Evolutionary conservation across 257 asterid genomes (phyloP).

Genomic region (Nemophila menziesii): DNA sequence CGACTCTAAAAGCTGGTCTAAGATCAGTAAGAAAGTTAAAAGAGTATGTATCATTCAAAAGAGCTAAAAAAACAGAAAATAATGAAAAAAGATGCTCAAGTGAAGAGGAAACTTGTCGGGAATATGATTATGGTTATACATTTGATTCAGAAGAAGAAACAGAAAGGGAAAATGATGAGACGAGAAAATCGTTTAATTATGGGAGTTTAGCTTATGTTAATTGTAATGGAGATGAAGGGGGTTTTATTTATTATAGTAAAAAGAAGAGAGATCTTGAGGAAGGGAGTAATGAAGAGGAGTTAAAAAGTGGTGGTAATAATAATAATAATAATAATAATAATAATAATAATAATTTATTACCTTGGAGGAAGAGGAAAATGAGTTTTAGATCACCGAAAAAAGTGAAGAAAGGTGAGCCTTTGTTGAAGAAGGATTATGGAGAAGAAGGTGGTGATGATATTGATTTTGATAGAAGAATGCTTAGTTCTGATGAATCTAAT

Average conservation of each 20-base stretch:
- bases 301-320: constrained; percentile 17
- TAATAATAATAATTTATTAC: constrained; percentile 66
- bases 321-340: constrained; percentile 36
- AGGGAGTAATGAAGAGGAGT: constrained; percentile 38
- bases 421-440: constrained; percentile 71
- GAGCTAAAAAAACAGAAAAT: constrained; percentile 75
- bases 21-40: constrained; percentile 74
- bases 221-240: constrained; percentile 52
- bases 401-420: constrained; percentile 90
- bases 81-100: constrained; percentile 59
- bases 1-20: constrained; percentile 87
- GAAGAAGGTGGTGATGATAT: constrained; percentile 99
- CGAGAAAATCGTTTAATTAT: constrained; percentile 79
- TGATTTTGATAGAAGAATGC: constrained; percentile 85
- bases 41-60: constrained; percentile 57
- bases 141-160: constrained; percentile 80
- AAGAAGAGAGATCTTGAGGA: constrained; percentile 62
- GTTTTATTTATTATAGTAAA: constrained; percentile 83
- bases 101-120: constrained; percentile 87
- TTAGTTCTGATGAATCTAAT: constrained; percentile 73
- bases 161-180: constrained; percentile 37
- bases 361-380: constrained; percentile 90
- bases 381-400: constrained; percentile 84
- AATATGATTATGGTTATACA: constrained; percentile 63
- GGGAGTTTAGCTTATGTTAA: constrained; percentile 77